These are phyloP conservation scores for Syzygium jambos DNA, from an alignment of 345 rosid species.

Conservation along the genomic window DNA sequence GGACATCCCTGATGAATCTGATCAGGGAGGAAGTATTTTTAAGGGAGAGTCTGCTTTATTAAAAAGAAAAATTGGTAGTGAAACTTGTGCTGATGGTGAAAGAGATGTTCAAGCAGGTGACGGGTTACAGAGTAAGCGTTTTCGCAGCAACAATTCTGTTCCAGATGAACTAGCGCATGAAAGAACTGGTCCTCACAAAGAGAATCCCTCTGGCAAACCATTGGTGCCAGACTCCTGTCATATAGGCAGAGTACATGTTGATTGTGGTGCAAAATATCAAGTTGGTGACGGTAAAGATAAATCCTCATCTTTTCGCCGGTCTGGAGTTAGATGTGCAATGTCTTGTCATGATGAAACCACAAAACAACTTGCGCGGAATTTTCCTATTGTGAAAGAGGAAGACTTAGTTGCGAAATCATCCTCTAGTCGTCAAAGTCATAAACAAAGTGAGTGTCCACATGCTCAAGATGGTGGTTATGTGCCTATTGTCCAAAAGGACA, in stretches of 20 bases:
- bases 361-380: not conserved
- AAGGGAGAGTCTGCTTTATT: constrained; percentile 6
- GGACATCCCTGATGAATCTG: not conserved
- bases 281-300: not conserved
- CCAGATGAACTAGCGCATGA: constrained; percentile 9
- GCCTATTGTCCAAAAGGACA: constrained; percentile 14
- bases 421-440: constrained; percentile 4
- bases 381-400: constrained; percentile 5
- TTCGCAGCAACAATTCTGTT: constrained; percentile 1
- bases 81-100: constrained; percentile 3
- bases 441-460: constrained; percentile 1
- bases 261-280: constrained; percentile 6
- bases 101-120: constrained; percentile 6
- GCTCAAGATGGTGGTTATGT: constrained; percentile 8
- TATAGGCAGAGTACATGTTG: constrained; percentile 4
- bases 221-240: not conserved
- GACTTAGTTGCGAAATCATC: constrained; percentile 9
- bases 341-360: not conserved
- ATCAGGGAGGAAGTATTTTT: not conserved
- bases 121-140: not conserved
- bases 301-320: constrained; percentile 5
- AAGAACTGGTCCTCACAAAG: constrained; percentile 1
- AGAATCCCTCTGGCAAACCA: constrained; percentile 4
- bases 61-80: not conserved
- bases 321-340: constrained; percentile 3